A percentile compares a stretch with the other conserved stretches of the same genome.
Evolutionary conservation across 768 basidiomycete genomes (phyloP).

Genomic region (Russula ochroleuca): DNA sequence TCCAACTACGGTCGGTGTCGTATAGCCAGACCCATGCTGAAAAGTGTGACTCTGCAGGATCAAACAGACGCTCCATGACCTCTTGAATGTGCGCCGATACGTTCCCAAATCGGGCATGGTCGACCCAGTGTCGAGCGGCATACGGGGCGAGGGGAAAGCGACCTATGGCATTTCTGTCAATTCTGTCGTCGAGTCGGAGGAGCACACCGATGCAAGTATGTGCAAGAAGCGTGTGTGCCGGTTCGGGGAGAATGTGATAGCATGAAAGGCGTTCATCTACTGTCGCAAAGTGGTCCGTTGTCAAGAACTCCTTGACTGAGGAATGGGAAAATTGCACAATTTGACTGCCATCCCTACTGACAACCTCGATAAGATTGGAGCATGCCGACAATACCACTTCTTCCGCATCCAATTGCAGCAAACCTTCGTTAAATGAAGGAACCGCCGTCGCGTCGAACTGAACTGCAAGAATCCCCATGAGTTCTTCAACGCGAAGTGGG

Average conservation of each 20-base stretch:
- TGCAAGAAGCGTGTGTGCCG: constrained; percentile 5
- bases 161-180: not conserved
- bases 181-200: not conserved
- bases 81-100: not conserved
- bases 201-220: not conserved
- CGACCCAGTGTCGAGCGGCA: constrained; percentile 11
- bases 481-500: not conserved
- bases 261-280: not conserved
- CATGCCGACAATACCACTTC: not conserved
- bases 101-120: not conserved
- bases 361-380: not conserved
- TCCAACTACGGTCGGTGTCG: not conserved
- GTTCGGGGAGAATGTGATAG: not conserved
- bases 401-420: not conserved
- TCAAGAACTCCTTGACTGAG: constrained; percentile 19
- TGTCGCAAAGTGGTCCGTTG: not conserved
- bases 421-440: no score
- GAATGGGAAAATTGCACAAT: constrained; percentile 17
- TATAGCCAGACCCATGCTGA: constrained; percentile 2
- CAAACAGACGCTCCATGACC: not conserved
- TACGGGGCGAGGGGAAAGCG: not conserved
- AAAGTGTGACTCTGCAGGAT: not conserved
- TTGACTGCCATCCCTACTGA: not conserved
- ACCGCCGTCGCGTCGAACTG: no score
- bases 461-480: no score